Base-by-base conservation (phyloP, 441 rosid species). In the Rhodomyrtus psidioides region DNA sequence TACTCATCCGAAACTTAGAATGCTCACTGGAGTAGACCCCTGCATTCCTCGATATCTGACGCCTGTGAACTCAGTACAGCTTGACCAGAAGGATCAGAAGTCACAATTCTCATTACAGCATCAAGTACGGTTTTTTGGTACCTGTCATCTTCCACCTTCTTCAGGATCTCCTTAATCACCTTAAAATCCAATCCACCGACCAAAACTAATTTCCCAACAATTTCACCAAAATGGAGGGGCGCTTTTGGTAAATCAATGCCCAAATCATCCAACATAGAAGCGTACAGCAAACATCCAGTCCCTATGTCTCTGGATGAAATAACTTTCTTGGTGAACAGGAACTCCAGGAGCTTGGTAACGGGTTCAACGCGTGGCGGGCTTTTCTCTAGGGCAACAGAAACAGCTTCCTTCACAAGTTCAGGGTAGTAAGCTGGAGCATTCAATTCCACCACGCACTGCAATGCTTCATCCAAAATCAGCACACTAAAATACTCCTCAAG, bases 241-340 rank as follows among this genome's bases (percentile, higher is more conserved):
- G 99, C 99, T 86, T 90, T 94, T 1, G 99, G 99, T 53, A 94
- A 88, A 88, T 97, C 99, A 53, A 97, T 95, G 42, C 91, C 98
- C 28, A 96, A 86, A 83, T 97, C 99, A 89, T 97, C 98, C 83
- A 97, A 82, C 95, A 91, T 87, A 6, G 95, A 90, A 42, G 93
- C 96, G 53, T 94, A 97, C 24, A 93, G 92, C 90, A 95, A 53
- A 86, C 95, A 95, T 28, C 98, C 99, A 6, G 91, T 91, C 85
- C 90, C 91, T 14, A 97, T 44, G 89, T 96, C 98, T 85, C 87
- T 82, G 59, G 89, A 74, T 3, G 94, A 90, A 30, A 96, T 54
- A 65, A 92, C 92, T 49, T 93, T 91, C 91, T 93, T 93, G 5
- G 86, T 57, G 53, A 93, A 83, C 81, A 97, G 85, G 89, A 92